A percentile compares a stretch with the other conserved stretches of the same genome.
Evolutionary conservation across 768 basidiomycete species (phyloP).

Genomic region (Clitopilus passeckerianus): DNA sequence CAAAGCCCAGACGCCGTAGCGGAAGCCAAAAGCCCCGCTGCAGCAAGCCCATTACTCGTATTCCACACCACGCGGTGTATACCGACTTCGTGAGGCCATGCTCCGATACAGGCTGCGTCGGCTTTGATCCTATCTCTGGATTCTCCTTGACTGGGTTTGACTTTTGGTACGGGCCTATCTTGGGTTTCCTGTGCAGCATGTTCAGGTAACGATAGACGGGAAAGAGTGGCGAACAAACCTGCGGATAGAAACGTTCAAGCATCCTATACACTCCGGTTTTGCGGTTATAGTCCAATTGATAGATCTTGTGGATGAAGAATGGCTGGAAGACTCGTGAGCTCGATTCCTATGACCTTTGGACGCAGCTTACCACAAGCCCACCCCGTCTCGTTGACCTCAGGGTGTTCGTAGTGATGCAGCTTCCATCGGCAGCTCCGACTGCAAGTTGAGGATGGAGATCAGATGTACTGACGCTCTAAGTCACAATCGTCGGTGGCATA

Average conservation of each 20-base stretch:
- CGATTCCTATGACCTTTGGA: background rate
- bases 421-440: conserved; percentile 79
- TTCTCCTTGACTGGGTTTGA: conserved; percentile 26
- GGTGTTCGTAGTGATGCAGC: conserved; percentile 69
- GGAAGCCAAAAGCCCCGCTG: conserved; percentile 61
- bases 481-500: background rate
- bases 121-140: conserved; percentile 18
- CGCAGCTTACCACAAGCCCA: conserved; percentile 58
- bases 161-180: conserved; percentile 34
- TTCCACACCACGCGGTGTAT: conserved; percentile 85
- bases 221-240: conserved; percentile 31
- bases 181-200: conserved; percentile 39
- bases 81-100: conserved; percentile 77
- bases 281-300: conserved; percentile 84
- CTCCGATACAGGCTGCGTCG: conserved; percentile 43
- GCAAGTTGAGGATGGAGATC: conserved; percentile 88
- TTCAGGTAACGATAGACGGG: conserved; percentile 1
- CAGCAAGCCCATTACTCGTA: conserved; percentile 59
- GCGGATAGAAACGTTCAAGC: conserved; percentile 82
- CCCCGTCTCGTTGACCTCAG: conserved; percentile 65
- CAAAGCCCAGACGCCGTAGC: conserved; percentile 84
- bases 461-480: conserved; percentile 66
- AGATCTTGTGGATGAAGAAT: conserved; percentile 75
- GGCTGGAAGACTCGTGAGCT: conserved; percentile 37
- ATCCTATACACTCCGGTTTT: conserved; percentile 74